A percentile compares a stretch with the other conserved stretches of the same genome.
Conservation (phyloP, 208 protist species). For the Plasmodiophora brassicae region DNA sequence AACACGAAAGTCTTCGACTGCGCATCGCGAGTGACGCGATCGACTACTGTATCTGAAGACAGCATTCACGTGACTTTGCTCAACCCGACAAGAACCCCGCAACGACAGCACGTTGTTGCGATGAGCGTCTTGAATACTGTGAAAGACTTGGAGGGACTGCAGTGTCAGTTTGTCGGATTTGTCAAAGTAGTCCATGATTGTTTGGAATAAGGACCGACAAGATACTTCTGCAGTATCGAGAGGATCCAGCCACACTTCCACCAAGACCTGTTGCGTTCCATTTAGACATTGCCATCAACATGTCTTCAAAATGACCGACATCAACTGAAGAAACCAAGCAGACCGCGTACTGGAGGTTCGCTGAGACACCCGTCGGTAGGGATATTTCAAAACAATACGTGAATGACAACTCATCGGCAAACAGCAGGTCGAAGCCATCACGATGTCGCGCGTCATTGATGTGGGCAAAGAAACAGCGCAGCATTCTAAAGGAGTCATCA, state of each 20-base stretch:
- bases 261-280: background rate
- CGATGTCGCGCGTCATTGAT: background rate
- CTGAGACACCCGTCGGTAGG: background rate
- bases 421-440: background rate
- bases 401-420: background rate
- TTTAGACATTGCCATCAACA: background rate
- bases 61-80: too few relatives aligned
- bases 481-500: background rate
- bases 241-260: slow-evolving; percentile 12
- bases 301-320: background rate
- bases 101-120: background rate
- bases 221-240: background rate
- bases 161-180: background rate
- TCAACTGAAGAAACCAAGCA: background rate
- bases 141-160: background rate
- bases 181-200: background rate
- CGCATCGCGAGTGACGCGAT: background rate
- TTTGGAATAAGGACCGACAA: background rate
- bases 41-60: background rate
- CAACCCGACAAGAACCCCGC: background rate
- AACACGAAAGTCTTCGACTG: background rate
- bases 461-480: background rate
- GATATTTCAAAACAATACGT: background rate
- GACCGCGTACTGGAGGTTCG: background rate
- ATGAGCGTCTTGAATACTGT: background rate